Conservation (phyloP, 2,329 filamentous ascomycete species). For the Calonectria pseudoreteaudii region DNA sequence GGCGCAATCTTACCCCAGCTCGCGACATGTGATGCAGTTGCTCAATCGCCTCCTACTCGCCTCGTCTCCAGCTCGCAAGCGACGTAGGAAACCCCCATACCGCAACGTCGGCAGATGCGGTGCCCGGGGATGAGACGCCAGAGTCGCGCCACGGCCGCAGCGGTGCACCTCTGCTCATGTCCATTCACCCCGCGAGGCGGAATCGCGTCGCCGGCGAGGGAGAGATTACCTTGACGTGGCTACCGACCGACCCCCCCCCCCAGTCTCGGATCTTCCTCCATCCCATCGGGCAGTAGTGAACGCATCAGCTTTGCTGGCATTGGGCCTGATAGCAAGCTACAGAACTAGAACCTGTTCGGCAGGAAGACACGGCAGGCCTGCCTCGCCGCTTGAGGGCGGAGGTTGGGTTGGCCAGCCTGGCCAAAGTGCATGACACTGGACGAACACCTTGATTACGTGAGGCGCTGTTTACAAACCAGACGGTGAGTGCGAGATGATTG, state of each 20-base stretch:
- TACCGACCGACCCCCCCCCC: background rate
- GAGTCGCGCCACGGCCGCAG: conserved; percentile 20
- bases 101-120: background rate
- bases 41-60: background rate
- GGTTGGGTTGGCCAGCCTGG: background rate
- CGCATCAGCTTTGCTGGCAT: background rate
- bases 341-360: background rate
- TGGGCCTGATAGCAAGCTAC: background rate
- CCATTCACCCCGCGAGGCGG: conserved; percentile 1
- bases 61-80: background rate
- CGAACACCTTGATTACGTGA: conserved; percentile 5
- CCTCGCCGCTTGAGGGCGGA: background rate
- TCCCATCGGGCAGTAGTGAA: background rate
- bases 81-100: conserved; percentile 3
- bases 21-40: background rate
- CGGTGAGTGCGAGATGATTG: background rate
- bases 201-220: background rate
- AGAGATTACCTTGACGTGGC: conserved; percentile 8
- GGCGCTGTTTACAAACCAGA: background rate
- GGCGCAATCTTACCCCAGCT: background rate
- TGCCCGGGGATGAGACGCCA: background rate
- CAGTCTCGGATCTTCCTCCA: background rate
- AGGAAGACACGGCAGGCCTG: background rate
- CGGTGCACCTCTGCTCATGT: background rate
- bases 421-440: background rate